These are phyloP conservation scores for Clathrus columnatus DNA, from an alignment of 768 basidiomycete genomes.

Conservation along the genomic window DNA sequence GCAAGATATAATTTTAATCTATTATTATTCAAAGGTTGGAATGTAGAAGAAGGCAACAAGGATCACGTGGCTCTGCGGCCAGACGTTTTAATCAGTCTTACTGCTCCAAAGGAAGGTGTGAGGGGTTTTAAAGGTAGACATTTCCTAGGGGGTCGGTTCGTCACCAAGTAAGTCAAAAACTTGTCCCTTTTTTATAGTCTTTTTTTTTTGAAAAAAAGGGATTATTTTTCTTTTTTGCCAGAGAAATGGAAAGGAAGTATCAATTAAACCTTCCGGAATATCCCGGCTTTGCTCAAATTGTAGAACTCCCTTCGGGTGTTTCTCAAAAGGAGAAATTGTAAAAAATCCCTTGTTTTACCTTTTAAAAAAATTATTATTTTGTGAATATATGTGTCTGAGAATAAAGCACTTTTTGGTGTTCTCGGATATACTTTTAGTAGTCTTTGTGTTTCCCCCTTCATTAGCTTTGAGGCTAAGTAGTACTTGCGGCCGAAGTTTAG, in stretches of 20 bases:
- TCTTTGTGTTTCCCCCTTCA: neutral
- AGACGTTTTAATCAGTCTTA: constrained; percentile 79
- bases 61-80: constrained; percentile 48
- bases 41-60: constrained; percentile 65
- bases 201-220: neutral
- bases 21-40: constrained; percentile 51
- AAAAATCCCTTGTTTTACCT: neutral
- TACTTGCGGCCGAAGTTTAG: constrained; percentile 1
- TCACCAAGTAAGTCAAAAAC: constrained; percentile 60
- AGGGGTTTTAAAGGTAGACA: constrained; percentile 70
- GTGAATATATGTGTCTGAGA: no score
- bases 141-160: constrained; percentile 90
- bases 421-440: no score
- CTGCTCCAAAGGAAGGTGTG: constrained; percentile 90
- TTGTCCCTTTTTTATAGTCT: neutral
- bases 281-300: constrained; percentile 72
- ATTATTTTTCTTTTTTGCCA: constrained; percentile 24
- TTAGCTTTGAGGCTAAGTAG: neutral
- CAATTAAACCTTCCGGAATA: constrained; percentile 77
- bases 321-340: constrained; percentile 2
- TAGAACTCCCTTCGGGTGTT: constrained; percentile 49
- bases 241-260: constrained; percentile 64
- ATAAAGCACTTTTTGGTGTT: no score
- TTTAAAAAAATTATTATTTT: neutral
- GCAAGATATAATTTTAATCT: neutral